phyloP scores from a whole-genome alignment of 148 eudicot species.

The Chenopodium quinoa region DNA sequence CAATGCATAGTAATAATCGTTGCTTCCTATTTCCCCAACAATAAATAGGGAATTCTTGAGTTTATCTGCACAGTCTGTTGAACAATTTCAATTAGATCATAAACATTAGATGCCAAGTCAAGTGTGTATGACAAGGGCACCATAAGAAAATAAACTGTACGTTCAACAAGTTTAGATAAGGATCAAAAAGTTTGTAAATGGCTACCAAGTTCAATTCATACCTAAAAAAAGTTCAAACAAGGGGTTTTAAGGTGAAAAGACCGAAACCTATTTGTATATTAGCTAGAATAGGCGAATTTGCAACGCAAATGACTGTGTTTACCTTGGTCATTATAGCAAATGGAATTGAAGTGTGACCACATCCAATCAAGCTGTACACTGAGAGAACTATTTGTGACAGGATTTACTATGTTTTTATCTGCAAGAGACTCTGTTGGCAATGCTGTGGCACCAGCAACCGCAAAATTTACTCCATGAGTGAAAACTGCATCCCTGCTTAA shows the following conservation, averaged over 20 bases:
- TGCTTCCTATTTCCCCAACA: conserved; percentile 26
- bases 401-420: conserved; percentile 15
- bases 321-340: conserved; percentile 32
- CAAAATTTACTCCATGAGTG: conserved; percentile 38
- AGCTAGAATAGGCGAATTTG: background rate
- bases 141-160: background rate
- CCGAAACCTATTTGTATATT: too few species aligned
- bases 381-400: conserved; percentile 32
- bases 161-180: too few species aligned
- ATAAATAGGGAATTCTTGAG: conserved; percentile 23
- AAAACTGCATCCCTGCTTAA: conserved; percentile 23
- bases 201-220: too few species aligned
- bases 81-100: background rate
- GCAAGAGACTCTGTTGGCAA: conserved; percentile 27
- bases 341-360: conserved; percentile 33
- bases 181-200: too few species aligned
- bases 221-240: too few species aligned
- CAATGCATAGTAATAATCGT: conserved; percentile 28
- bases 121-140: background rate
- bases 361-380: conserved; percentile 35
- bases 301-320: background rate
- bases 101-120: background rate
- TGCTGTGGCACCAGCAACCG: conserved; percentile 48
- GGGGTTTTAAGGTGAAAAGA: too few species aligned
- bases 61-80: conserved; percentile 24